Conservation (phyloP, 176 grass and related monocot genomes). For the Zea luxurians region DNA sequence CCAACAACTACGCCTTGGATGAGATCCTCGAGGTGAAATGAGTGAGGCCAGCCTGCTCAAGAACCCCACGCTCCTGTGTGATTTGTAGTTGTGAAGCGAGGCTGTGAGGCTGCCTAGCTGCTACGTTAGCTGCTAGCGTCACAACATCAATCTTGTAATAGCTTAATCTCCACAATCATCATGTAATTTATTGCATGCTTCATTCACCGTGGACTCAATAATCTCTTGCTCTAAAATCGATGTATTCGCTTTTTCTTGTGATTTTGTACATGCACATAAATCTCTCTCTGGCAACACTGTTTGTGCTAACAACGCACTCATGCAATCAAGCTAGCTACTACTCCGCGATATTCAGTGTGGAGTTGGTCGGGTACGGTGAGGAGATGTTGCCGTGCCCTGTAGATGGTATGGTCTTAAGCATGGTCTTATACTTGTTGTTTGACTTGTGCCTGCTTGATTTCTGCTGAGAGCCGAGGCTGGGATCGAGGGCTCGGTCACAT, state of each 20-base stretch:
- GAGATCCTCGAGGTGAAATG: conserved; percentile 81
- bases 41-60: neutral
- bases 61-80: neutral
- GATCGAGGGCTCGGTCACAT: too few relatives aligned
- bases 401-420: too few relatives aligned
- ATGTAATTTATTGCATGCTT: conserved; percentile 33
- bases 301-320: neutral
- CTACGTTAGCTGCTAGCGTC: neutral
- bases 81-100: conserved; percentile 10
- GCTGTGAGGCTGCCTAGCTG: neutral
- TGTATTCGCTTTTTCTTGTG: conserved; percentile 14
- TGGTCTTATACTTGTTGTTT: too few relatives aligned
- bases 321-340: too few relatives aligned
- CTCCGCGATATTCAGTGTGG: too few relatives aligned
- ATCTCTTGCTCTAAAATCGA: neutral
- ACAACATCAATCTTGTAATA: conserved; percentile 38
- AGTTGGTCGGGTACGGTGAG: too few relatives aligned
- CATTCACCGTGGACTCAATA: conserved; percentile 31
- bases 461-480: too few relatives aligned
- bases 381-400: too few relatives aligned
- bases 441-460: too few relatives aligned
- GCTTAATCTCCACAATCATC: conserved; percentile 21
- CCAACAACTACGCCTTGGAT: conserved; percentile 93
- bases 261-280: conserved; percentile 34
- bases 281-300: neutral